Conservation (phyloP, 805 yeast species). For the Candida incommunis region DNA sequence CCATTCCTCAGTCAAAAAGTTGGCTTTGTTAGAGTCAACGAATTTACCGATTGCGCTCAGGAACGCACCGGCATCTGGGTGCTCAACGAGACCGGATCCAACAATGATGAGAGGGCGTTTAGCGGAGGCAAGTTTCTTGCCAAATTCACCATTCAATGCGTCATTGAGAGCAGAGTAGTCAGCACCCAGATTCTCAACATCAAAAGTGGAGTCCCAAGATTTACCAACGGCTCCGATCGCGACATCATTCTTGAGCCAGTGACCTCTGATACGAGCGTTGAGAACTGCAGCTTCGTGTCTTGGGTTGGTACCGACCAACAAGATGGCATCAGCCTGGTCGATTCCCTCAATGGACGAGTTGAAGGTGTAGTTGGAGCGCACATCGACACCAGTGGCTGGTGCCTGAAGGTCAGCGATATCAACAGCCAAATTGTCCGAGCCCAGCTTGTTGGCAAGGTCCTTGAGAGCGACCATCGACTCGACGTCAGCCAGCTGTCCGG, state of each 20-base stretch:
- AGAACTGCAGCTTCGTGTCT: conserved; percentile 83
- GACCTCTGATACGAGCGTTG: conserved; percentile 70
- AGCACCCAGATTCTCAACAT: conserved; percentile 47
- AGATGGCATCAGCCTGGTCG: conserved; percentile 69
- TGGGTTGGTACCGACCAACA: conserved; percentile 76
- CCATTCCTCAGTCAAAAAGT: conserved; percentile 62
- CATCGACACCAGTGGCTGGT: conserved; percentile 56
- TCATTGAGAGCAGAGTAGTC: conserved; percentile 38
- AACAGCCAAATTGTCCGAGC: conserved; percentile 67
- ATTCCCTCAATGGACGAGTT: conserved; percentile 68
- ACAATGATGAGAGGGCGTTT: conserved; percentile 64
- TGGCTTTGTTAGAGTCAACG: conserved; percentile 34
- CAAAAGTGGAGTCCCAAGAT: conserved; percentile 63
- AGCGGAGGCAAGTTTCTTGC: conserved; percentile 52
- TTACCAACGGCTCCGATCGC: conserved; percentile 58
- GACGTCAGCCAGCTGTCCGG: conserved; percentile 72
- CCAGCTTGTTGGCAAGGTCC: conserved; percentile 61
- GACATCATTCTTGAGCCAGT: conserved; percentile 61
- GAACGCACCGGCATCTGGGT: conserved; percentile 46
- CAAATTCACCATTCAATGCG: conserved; percentile 56
- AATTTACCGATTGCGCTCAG: conserved; percentile 48
- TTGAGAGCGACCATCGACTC: conserved; percentile 73
- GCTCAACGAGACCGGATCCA: conserved; percentile 67
- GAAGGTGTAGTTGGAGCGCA: conserved; percentile 68
- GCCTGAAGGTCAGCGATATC: conserved; percentile 46